A percentile compares a stretch with the other conserved stretches of the same genome.
Evolutionary conservation across 164 flowering plant genomes (phyloP).

Genomic region (Protea cynaroides): DNA sequence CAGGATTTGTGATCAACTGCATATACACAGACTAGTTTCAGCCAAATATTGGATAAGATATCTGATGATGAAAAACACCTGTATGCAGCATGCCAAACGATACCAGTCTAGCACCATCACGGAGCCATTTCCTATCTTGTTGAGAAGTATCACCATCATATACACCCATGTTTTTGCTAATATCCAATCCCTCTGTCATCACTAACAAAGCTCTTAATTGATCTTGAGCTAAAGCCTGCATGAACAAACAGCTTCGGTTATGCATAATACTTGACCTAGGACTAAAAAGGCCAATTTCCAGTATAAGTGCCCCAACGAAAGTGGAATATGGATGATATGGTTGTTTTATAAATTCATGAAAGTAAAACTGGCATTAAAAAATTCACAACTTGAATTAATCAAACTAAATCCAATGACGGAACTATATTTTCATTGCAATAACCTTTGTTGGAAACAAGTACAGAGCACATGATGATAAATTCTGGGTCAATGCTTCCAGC

Average conservation of each 20-base stretch:
- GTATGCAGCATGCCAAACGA: conserved; percentile 11
- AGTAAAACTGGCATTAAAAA: not conserved
- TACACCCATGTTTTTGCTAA: conserved; percentile 53
- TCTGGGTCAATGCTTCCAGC: conserved; percentile 57
- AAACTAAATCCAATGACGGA: not conserved
- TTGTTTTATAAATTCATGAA: too few species aligned
- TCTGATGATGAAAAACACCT: conserved; percentile 1
- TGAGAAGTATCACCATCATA: conserved; percentile 94
- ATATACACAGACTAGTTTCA: conserved; percentile 16
- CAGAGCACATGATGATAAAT: conserved; percentile 60
- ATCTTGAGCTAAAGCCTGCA: conserved; percentile 96
- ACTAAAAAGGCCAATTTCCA: conserved; percentile 6
- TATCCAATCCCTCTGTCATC: conserved; percentile 44
- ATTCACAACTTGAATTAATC: not conserved
- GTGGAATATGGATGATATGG: not conserved
- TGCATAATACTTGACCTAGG: not conserved
- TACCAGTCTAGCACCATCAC: conserved; percentile 89
- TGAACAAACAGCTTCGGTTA: conserved; percentile 7
- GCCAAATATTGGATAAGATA: conserved; percentile 4
- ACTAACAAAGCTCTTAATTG: conserved; percentile 59
- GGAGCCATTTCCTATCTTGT: conserved; percentile 56
- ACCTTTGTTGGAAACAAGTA: conserved; percentile 99
- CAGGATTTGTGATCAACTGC: conserved; percentile 97
- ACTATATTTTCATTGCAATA: not conserved
- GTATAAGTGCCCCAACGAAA: not conserved